Evolutionary conservation across 2,329 filamentous ascomycete species (phyloP), one percentile per base, ranked within the genome.

Genomic region (Chrysoporthe deuterocubensis): DNA sequence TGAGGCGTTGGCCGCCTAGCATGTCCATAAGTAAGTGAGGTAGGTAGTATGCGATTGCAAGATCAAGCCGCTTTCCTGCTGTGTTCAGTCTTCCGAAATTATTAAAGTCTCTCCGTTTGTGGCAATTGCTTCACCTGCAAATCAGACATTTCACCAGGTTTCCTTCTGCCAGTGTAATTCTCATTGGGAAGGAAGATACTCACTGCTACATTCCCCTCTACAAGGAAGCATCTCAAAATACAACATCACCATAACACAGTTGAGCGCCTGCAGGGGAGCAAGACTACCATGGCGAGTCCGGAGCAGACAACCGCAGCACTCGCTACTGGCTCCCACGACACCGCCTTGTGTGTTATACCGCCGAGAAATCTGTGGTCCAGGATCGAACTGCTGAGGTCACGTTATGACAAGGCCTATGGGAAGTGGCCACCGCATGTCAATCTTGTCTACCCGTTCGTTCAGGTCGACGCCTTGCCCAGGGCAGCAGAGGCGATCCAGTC

Each of bases 341-440:
- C 88, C 3, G 88, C 89, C 1, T 76, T 91, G 42, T 89, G 87
- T 71, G 74, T 90, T 21, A 78, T 91, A 7, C 87, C 87, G 2
- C 86, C 88, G 0, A 71, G 72, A 32, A 71, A 79, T 61, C 74
- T 84, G 46, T 86, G 84, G 79, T 70, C 78, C 1, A 72, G 83
- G 3, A 75, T 89, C 63, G 82, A 90, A 71, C 77, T 78, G 16
- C 76, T 92, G 3, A 84, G 89, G 57, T 81, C 79, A n/a, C 78
- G 88, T 14, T 89, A 91, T 76, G 89, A 92, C 75, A 87, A 87
- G 69, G 82, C 84, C 0, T 85, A 84, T 71, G 80, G 79, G 37
- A 86, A 82, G 76, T 92, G 90, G 89, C 88, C 89, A 3, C 86
- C 89, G 14, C 89, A 91, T 72, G 74, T 91, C 72, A 92, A 91